A percentile compares a stretch with the other conserved stretches of the same genome.
phyloP scores from a whole-genome alignment of 2,329 filamentous ascomycete species.

The Talaromyces sp. region DNA sequence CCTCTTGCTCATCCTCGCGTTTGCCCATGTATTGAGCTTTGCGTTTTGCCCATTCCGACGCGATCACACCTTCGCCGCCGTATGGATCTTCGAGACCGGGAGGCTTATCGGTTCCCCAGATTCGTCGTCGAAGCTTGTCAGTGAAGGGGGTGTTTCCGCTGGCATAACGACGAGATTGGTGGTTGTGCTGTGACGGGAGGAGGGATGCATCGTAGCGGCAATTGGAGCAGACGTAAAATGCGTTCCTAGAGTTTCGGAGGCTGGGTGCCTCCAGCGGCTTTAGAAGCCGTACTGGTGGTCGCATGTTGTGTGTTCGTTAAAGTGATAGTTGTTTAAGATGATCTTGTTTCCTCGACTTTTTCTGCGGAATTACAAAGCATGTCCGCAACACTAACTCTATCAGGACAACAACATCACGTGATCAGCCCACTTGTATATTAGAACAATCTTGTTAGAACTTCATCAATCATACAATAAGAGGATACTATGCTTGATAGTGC shows the following conservation, averaged over 20 bases:
- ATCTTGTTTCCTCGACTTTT: slow-evolving; percentile 10
- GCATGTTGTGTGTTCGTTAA: slow-evolving; percentile 28
- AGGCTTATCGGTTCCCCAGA: slow-evolving; percentile 52
- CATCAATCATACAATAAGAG: neutral
- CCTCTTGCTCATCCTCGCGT: neutral
- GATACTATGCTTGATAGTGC: neutral
- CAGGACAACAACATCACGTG: neutral
- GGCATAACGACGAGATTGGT: slow-evolving; percentile 37
- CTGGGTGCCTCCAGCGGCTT: slow-evolving; percentile 33
- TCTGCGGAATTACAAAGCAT: slow-evolving; percentile 6
- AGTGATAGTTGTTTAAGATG: slow-evolving; percentile 19
- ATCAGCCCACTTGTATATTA: neutral
- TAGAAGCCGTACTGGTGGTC: slow-evolving; percentile 36
- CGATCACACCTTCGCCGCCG: slow-evolving; percentile 36
- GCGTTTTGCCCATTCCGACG: slow-evolving; percentile 26
- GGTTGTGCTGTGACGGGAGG: slow-evolving; percentile 27
- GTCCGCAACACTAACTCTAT: slow-evolving; percentile 4
- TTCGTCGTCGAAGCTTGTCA: slow-evolving; percentile 46
- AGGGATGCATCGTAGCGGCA: slow-evolving; percentile 35
- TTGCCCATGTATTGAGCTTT: slow-evolving; percentile 23
- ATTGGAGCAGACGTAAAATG: slow-evolving; percentile 40
- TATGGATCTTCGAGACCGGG: slow-evolving; percentile 51
- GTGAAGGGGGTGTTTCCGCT: slow-evolving; percentile 36
- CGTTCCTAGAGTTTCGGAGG: slow-evolving; percentile 24
- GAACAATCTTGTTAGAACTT: neutral